These are phyloP conservation scores for Neurospora sublineolata DNA, from an alignment of 495 filamentous ascomycete species.

Conservation along the genomic window DNA sequence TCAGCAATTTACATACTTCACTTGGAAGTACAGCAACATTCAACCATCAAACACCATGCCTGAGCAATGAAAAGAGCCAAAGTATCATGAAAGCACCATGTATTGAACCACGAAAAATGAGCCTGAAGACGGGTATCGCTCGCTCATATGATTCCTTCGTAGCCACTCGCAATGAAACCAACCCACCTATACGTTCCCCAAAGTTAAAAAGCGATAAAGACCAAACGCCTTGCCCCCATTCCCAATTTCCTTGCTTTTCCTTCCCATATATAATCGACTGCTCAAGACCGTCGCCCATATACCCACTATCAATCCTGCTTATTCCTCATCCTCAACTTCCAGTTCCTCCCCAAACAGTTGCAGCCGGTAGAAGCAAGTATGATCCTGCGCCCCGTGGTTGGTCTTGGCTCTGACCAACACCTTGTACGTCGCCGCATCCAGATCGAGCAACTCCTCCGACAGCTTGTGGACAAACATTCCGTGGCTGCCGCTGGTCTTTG, in stretches of 20 bases:
- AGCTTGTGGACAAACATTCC: conserved; percentile 41
- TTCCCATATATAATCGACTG: background rate
- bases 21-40: background rate
- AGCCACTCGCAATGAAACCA: background rate
- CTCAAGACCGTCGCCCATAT: background rate
- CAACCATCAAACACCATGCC: background rate
- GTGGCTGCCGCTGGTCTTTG: background rate
- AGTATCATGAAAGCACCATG: background rate
- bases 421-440: conserved; percentile 26
- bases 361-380: conserved; percentile 53
- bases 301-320: background rate
- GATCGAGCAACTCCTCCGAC: conserved; percentile 23
- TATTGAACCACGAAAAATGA: background rate
- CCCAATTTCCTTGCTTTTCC: background rate
- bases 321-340: background rate
- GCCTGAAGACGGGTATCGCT: background rate
- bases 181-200: background rate
- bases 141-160: background rate
- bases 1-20: background rate
- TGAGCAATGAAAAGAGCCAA: background rate
- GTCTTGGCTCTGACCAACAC: conserved; percentile 39
- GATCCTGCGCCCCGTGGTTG: conserved; percentile 42
- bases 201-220: background rate
- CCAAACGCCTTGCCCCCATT: background rate
- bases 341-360: conserved; percentile 38